Base-by-base conservation (phyloP, 305 asterid genomes). In the Vinca major region DNA sequence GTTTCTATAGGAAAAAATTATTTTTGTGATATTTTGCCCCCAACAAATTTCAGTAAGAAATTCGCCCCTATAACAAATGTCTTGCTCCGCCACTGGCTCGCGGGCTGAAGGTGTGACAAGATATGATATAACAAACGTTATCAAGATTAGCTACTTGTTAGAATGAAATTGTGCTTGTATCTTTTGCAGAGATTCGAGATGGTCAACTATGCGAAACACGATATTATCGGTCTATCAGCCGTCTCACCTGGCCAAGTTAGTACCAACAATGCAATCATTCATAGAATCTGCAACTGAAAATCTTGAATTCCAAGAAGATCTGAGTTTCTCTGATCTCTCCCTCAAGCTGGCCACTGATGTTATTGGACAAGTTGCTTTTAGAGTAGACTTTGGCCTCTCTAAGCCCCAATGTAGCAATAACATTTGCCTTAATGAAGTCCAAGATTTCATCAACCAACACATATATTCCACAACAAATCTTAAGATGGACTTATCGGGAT, bases 401-500 rank as follows among this genome's bases (percentile, higher is more conserved):
- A 89, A 83, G 71, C 82, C 83, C n/a, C 73, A 26, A 26, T 26
- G 33, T 26, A 26, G 33, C 33, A 26, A 26, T 26, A 26, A 26
- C 33, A 26, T 26, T 26, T 26, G 33, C 33, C 33, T 26, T 62
- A 79, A 72, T 52, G 85, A 78, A 7, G 90, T 84, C 8, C 89
- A 82, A 62, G 87, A 84, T 51, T 93, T 93, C 85, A 80, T 93
- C 65, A 78, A 90, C 45, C 96, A 93, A 52, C 99, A 94, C 74
- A 83, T 88, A 53, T 93, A 94, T 83, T 86, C 99, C 54, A 94
- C 99, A 43, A 77, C 91, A 41, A 89, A 86, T 78, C 95, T 94
- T n/a, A 94, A 93, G 80, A 94, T 94, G 97, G 99, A 91, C 76
- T 77, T 94, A 55, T 85, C 97, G 1, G 99, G 96, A 66, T 91